Evolutionary conservation across 139 green algal genomes (phyloP).

Genomic region (Chlorella sp.): DNA sequence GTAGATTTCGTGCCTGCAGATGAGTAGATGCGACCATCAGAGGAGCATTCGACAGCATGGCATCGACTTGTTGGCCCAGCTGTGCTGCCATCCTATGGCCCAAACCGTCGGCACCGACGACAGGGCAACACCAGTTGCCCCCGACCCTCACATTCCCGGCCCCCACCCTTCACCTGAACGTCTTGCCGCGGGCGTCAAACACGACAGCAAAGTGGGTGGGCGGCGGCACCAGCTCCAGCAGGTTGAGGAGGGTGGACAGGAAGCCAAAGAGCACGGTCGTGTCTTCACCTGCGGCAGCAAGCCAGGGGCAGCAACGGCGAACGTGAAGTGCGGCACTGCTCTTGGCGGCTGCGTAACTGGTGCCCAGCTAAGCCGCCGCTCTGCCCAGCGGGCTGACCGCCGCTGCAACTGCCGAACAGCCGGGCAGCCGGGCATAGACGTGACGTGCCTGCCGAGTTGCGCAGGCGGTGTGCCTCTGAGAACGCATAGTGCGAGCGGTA

Average conservation of each 20-base stretch:
- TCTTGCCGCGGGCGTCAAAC: constrained; percentile 71
- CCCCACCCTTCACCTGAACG: constrained; percentile 37
- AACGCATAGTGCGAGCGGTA: constrained; percentile 70
- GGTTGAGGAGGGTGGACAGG: constrained; percentile 53
- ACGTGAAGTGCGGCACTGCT: no score
- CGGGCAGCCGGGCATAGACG: no score
- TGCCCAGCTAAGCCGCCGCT: no score
- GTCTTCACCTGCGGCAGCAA: constrained; percentile 39
- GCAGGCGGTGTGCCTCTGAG: constrained; percentile 36
- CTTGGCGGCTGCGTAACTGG: no score
- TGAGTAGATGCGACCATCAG: no score
- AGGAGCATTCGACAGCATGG: background rate
- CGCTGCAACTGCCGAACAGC: constrained; percentile 49
- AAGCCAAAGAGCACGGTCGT: constrained; percentile 64
- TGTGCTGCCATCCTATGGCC: no score
- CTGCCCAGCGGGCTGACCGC: constrained; percentile 51
- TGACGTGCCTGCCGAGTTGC: constrained; percentile 13
- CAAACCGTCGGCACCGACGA: no score
- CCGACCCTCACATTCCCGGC: no score
- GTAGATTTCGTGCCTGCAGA: constrained; percentile 66
- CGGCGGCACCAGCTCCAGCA: constrained; percentile 53
- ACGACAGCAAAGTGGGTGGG: constrained; percentile 79
- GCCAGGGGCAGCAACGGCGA: background rate
- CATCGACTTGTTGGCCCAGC: no score
- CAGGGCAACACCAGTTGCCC: no score